Base-by-base conservation (phyloP, 805 yeast genomes). In the Wickerhamiella cacticola region DNA sequence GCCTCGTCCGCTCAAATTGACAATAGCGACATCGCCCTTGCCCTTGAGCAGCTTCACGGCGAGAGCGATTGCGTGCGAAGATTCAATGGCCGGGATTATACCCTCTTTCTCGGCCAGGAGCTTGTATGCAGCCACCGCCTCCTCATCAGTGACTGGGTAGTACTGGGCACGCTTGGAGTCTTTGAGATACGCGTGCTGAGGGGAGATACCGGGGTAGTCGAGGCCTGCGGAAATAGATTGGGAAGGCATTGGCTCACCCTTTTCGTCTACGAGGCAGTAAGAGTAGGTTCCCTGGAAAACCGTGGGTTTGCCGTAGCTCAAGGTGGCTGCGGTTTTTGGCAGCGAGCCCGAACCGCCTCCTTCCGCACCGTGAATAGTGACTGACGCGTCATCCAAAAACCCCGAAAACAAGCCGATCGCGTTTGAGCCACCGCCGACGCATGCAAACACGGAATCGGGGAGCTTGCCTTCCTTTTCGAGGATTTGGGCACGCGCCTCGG, bases 371-470 rank as follows among this genome's bases (percentile, higher is more conserved):
- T 87, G 68, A 62, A 92, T 69, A 60, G 76, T 76, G 40, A 92
- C 98, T 6, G 75, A 68, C 10, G 63, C 54, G 62, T 87, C 96
- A 15, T 84, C 70, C 63, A 86, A 92, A 62, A 92, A 92, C 45
- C 96, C 96, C 18, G 86, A 79, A 67, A 92, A 92, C 75, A 89
- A 78, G 65, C 98, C 98, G 24, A 94, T 79, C 42, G 95, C 80
- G 73, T 92, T 92, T 19, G 96, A 86, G 48, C 98, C 98, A 61
- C 98, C 98, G 60, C 98, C 98, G 45, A 92, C 98, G 74, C 98
- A 92, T 1, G 98, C 98, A 52, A 89, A 95, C 38, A 92, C 78
- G 16, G 88, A 85, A 60, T 89, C 84, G 43, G 98, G 98, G 54
- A 92, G 72, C 59, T 77, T 80, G 29, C 48, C 41, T 52, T 77